Evolutionary conservation across 768 basidiomycete genomes (phyloP), one percentile per base, ranked within the genome.

Genomic region (Suillus clintonianus): DNA sequence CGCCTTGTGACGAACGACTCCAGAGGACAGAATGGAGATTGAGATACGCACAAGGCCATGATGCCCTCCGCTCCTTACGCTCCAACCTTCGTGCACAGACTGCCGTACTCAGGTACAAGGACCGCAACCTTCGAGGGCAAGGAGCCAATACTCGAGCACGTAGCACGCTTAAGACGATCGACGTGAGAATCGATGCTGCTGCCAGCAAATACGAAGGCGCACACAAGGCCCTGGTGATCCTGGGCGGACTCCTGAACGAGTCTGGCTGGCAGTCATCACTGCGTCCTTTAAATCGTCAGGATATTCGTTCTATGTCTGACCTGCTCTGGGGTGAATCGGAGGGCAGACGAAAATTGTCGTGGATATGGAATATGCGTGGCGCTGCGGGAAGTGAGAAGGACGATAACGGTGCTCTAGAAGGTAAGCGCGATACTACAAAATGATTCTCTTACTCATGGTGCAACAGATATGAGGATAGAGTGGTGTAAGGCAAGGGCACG

Each of bases 41-140:
- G 3, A 47, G 64, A 6, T 34, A 42, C n/a, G 50, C 64, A 22
- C 64, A 64, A 17, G 66, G 56, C 3, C 56, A 68, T 37, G 74
- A 78, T 48, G 60, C 71, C 0, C 67, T 76, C 5, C 64, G 68
- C 11, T 60, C 59, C 1, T 39, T 76, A 1, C 64, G 70, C 0
- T 61, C 61, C n/a, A 63, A 70, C 9, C 64, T 76, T 5, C 19
- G 63, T 0, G 47, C 47, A 4, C 48, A 56, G 34, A 34, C 34
- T 3, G 34, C 34, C 3, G 34, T 34, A 3, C 34, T 34, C 34
- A 34, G 4, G 4, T 24, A 58, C 53, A 65, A 67, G 36, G 61
- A 65, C n/a, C 56, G 39, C 8, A 57, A 65, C 15, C 30, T 64
- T 3, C 61, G 24, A 14, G 61, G 66, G 1, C 66, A 67, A 39